Evolutionary conservation across 2,329 filamentous ascomycete species (phyloP).

Genomic region (Cadophora malorum): DNA sequence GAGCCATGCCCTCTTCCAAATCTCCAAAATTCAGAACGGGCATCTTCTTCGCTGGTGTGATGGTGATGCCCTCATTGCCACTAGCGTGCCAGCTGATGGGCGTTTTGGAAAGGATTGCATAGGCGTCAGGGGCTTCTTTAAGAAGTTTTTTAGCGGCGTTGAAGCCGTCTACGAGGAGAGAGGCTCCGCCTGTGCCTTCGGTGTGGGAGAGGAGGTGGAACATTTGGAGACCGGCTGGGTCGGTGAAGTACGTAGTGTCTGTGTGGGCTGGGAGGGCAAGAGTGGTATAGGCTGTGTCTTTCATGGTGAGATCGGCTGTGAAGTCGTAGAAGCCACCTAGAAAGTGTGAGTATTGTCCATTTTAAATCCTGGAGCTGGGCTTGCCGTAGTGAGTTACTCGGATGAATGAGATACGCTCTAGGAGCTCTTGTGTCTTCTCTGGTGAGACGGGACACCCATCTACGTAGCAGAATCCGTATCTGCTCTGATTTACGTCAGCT

Average conservation of each 20-base stretch:
- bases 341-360: conserved; percentile 22
- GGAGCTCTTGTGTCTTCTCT: conserved; percentile 73
- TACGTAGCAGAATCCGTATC: conserved; percentile 80
- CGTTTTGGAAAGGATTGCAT: conserved; percentile 60
- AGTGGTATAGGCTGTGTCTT: conserved; percentile 91
- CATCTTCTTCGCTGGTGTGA: conserved; percentile 72
- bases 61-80: conserved; percentile 83
- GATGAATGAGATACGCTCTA: conserved; percentile 85
- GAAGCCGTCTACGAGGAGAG: conserved; percentile 87
- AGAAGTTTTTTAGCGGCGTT: conserved; percentile 68
- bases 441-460: conserved; percentile 71
- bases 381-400: conserved; percentile 89
- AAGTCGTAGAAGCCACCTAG: conserved; percentile 81
- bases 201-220: conserved; percentile 91
- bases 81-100: conserved; percentile 81
- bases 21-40: conserved; percentile 73
- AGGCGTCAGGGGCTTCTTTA: conserved; percentile 60
- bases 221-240: conserved; percentile 88
- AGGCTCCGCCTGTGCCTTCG: conserved; percentile 71
- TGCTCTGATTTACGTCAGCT: conserved; percentile 55
- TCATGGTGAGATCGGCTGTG: conserved; percentile 83
- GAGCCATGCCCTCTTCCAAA: conserved; percentile 48
- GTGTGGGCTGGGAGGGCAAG: conserved; percentile 85
- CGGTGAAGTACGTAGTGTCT: conserved; percentile 94
- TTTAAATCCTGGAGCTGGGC: not conserved